Evolutionary conservation across 345 rosid species (phyloP).

Genomic region (Triadica sebifera): DNA sequence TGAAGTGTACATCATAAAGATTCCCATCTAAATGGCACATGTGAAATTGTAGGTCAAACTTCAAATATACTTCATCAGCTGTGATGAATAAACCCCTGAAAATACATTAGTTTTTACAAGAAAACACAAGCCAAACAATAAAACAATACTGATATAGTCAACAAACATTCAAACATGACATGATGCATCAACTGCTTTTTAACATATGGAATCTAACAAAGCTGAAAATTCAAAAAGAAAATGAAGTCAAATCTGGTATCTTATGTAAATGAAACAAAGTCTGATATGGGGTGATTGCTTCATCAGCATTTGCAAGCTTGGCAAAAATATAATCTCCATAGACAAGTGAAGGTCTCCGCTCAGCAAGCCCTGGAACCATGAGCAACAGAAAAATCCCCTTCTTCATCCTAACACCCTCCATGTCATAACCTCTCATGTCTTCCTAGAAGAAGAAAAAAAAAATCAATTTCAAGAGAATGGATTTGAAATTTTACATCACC

Average conservation of each 20-base stretch:
- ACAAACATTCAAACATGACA: not conserved
- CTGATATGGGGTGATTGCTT: constrained; percentile 39
- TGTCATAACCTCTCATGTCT: constrained; percentile 68
- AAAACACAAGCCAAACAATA: not conserved
- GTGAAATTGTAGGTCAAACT: constrained; percentile 62
- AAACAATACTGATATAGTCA: not conserved
- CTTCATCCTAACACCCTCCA: constrained; percentile 65
- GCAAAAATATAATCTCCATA: constrained; percentile 68
- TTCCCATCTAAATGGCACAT: constrained; percentile 38
- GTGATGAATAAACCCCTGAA: constrained; percentile 73
- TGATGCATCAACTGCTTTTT: not conserved
- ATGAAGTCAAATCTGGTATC: not conserved
- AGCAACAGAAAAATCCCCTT: constrained; percentile 59
- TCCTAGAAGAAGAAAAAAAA: constrained; percentile 39
- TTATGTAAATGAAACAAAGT: constrained; percentile 29
- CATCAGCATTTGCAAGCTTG: constrained; percentile 38
- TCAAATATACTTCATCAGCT: constrained; percentile 77
- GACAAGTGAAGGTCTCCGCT: constrained; percentile 86
- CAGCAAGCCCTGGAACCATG: constrained; percentile 85
- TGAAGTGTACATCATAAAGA: constrained; percentile 67
- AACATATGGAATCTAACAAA: not conserved
- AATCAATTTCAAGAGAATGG: not conserved
- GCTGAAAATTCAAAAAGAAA: not conserved
- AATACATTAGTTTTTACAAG: not conserved
- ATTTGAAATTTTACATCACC: not conserved